Percentiles rank a stretch among this genome's conserved stretches.
Evolutionary conservation across 2,329 filamentous ascomycete genomes (phyloP).

Genomic region (Aureobasidium vineae): DNA sequence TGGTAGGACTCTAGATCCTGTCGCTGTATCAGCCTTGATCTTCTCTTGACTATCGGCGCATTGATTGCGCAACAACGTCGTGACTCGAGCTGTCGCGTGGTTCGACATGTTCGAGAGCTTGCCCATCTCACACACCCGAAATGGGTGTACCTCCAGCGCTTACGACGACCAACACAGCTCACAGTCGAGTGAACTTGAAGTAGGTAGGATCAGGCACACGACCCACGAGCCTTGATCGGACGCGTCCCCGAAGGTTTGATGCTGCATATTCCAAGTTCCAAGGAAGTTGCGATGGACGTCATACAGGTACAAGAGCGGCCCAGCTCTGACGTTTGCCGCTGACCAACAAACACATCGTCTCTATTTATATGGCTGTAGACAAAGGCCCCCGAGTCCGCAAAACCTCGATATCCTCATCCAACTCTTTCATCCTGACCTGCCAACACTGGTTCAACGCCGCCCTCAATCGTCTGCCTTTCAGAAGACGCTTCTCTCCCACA

Average conservation of each 20-base stretch:
- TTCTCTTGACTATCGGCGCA: not conserved
- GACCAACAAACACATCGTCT: not conserved
- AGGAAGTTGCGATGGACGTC: slow-evolving; percentile 18
- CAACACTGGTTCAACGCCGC: not conserved
- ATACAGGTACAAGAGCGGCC: slow-evolving; percentile 9
- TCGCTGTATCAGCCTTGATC: not conserved
- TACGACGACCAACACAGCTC: not conserved
- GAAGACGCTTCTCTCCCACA: not conserved
- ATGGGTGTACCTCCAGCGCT: not conserved
- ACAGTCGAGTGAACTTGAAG: not conserved
- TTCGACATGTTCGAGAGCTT: not conserved
- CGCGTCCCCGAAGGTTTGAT: not conserved
- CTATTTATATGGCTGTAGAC: slow-evolving; percentile 5
- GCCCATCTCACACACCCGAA: no score
- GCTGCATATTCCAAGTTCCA: not conserved
- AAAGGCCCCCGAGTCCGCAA: not conserved
- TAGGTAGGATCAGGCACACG: not conserved
- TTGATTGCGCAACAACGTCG: not conserved
- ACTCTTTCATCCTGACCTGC: not conserved
- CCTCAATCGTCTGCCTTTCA: slow-evolving; percentile 1
- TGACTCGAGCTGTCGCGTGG: not conserved
- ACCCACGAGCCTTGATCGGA: not conserved
- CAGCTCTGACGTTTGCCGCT: slow-evolving; percentile 16
- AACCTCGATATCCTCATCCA: not conserved
- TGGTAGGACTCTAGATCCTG: not conserved